Evolutionary conservation across 2,329 filamentous ascomycete species (phyloP).

Genomic region (Diaporthe batatas): DNA sequence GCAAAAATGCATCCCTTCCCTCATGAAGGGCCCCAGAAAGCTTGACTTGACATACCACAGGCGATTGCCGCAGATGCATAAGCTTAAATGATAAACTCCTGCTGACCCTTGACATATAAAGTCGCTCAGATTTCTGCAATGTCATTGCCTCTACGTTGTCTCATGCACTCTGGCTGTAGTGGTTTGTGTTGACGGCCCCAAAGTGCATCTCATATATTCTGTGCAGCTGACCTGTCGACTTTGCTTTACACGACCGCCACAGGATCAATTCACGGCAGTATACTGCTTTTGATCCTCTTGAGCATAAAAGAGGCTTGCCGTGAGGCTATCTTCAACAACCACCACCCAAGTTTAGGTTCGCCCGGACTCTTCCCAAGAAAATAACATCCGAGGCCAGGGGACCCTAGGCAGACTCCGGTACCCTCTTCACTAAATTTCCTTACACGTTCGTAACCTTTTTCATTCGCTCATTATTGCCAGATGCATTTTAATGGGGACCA

Average conservation of each 20-base stretch:
- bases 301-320: too few species aligned
- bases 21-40: background rate
- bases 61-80: background rate
- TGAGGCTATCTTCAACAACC: background rate
- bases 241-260: background rate
- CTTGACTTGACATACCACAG: background rate
- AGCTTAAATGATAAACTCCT: background rate
- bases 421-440: background rate
- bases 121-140: accelerated
- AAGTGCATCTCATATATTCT: background rate
- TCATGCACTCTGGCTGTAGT: background rate
- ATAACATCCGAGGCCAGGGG: background rate
- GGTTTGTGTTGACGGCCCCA: background rate
- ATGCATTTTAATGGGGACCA: background rate
- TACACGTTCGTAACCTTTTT: too few species aligned
- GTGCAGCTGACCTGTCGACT: too few species aligned
- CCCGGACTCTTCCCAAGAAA: background rate
- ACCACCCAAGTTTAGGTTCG: too few species aligned
- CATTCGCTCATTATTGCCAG: background rate
- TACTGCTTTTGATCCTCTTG: background rate
- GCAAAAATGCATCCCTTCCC: background rate
- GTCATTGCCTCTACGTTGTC: background rate
- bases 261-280: too few species aligned
- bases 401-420: background rate
- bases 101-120: too few species aligned